phyloP scores from a whole-genome alignment of 2,329 filamentous ascomycete species.

The Periconia macrospinosa region DNA sequence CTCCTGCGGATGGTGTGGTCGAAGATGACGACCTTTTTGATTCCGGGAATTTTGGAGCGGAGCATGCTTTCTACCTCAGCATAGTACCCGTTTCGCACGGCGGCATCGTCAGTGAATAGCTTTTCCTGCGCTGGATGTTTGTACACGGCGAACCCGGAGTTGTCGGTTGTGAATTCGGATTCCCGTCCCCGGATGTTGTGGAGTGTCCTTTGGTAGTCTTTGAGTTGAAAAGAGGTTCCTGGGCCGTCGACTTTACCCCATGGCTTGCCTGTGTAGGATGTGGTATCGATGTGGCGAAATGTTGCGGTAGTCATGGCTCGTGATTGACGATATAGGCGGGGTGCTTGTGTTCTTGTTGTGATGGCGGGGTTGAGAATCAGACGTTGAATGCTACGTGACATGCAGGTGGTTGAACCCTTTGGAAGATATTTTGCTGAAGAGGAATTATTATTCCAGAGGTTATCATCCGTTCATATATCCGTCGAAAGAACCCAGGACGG shows the following conservation, averaged over 20 bases:
- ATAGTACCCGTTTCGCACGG: slow-evolving; percentile 63
- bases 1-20: slow-evolving; percentile 70
- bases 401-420: not conserved
- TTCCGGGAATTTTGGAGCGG: slow-evolving; percentile 55
- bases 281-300: slow-evolving; percentile 65
- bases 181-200: slow-evolving; percentile 58
- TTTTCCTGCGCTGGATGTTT: slow-evolving; percentile 57
- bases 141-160: slow-evolving; percentile 61
- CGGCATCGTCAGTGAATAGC: slow-evolving; percentile 57
- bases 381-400: not conserved
- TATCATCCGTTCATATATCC: not conserved
- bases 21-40: slow-evolving; percentile 68
- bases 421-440: not conserved
- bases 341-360: not conserved
- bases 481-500: not conserved
- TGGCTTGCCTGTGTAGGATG: slow-evolving; percentile 56
- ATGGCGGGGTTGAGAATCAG: not conserved
- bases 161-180: slow-evolving; percentile 58
- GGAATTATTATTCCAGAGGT: not conserved
- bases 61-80: slow-evolving; percentile 62
- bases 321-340: not conserved
- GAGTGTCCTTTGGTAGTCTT: slow-evolving; percentile 52
- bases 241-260: slow-evolving; percentile 68
- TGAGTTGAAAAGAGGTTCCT: slow-evolving; percentile 56
- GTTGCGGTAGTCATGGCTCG: slow-evolving; percentile 58